These are phyloP conservation scores for Cyphellophora europaea DNA, from an alignment of 2,329 filamentous ascomycete genomes.

Conservation along the genomic window DNA sequence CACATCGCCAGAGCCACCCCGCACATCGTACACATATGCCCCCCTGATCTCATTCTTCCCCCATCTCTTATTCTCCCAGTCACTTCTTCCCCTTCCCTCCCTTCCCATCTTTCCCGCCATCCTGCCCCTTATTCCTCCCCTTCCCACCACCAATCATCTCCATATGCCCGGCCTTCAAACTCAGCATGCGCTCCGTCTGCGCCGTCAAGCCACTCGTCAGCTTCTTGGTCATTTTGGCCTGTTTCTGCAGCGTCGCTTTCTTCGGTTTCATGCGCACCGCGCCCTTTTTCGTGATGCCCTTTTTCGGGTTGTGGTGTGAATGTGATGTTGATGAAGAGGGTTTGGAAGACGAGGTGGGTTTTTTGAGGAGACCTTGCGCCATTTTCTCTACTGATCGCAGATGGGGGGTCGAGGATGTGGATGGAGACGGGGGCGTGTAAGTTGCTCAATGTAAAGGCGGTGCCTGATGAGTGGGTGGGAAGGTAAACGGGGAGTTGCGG, in stretches of 20 bases:
- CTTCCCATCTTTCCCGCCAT: slow-evolving; percentile 12
- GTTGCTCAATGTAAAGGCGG: too few relatives aligned
- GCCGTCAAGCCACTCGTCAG: slow-evolving; percentile 52
- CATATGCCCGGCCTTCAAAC: slow-evolving; percentile 59
- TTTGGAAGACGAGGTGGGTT: slow-evolving; percentile 5
- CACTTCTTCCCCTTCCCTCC: slow-evolving; percentile 4
- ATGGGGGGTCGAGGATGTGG: too few relatives aligned
- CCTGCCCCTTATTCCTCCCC: slow-evolving; percentile 40
- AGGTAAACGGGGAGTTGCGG: too few relatives aligned
- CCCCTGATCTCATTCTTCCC: background rate
- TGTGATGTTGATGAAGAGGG: background rate
- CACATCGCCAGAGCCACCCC: too few relatives aligned
- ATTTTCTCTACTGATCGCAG: too few relatives aligned
- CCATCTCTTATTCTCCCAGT: background rate
- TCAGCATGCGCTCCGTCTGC: slow-evolving; percentile 59
- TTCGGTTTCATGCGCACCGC: slow-evolving; percentile 57
- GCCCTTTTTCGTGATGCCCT: slow-evolving; percentile 47
- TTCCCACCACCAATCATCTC: slow-evolving; percentile 60
- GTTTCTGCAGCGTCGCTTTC: slow-evolving; percentile 50
- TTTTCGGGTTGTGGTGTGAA: slow-evolving; percentile 3
- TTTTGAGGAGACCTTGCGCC: slow-evolving; percentile 18
- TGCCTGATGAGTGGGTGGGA: too few relatives aligned
- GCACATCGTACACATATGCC: too few relatives aligned
- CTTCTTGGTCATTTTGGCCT: slow-evolving; percentile 59
- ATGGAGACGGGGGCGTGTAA: too few relatives aligned